A percentile compares a stretch with the other conserved stretches of the same genome.
Conservation (phyloP, 2,329 filamentous ascomycete genomes). For the Xylaria sp. region DNA sequence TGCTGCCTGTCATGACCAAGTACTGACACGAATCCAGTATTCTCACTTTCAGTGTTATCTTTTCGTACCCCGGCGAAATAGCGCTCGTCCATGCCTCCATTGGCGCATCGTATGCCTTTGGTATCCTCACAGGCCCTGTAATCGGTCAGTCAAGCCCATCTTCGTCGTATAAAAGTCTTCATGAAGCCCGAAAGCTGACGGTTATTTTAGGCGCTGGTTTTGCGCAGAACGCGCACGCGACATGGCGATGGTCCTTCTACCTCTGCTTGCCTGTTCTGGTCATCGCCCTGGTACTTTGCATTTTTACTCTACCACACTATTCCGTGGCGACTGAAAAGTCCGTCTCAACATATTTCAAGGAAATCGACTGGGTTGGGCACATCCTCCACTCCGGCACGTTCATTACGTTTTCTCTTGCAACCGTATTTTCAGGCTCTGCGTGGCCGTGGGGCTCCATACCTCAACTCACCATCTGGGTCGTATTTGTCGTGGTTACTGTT, state of each 20-base stretch:
- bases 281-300: conserved; percentile 41
- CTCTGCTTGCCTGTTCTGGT: conserved; percentile 26
- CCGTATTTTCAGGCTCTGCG: conserved; percentile 53
- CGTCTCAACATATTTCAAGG: conserved; percentile 24
- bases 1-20: background rate
- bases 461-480: conserved; percentile 53
- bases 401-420: conserved; percentile 37
- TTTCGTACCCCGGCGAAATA: conserved; percentile 31
- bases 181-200: conserved; percentile 5
- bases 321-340: conserved; percentile 33
- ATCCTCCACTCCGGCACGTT: conserved; percentile 49
- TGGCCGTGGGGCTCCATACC: conserved; percentile 56
- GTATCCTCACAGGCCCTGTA: conserved; percentile 35
- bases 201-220: conserved; percentile 40
- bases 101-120: conserved; percentile 38
- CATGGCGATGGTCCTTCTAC: conserved; percentile 48
- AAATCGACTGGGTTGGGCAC: conserved; percentile 54
- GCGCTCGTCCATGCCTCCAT: conserved; percentile 30
- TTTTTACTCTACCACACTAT: conserved; percentile 50
- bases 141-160: conserved; percentile 37
- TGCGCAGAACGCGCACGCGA: conserved; percentile 41
- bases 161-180: conserved; percentile 22
- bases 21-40: conserved; percentile 19
- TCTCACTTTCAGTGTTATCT: conserved; percentile 34
- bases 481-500: conserved; percentile 49